Conservation (phyloP, 768 basidiomycete genomes). For the Boletus vermiculosoides region DNA sequence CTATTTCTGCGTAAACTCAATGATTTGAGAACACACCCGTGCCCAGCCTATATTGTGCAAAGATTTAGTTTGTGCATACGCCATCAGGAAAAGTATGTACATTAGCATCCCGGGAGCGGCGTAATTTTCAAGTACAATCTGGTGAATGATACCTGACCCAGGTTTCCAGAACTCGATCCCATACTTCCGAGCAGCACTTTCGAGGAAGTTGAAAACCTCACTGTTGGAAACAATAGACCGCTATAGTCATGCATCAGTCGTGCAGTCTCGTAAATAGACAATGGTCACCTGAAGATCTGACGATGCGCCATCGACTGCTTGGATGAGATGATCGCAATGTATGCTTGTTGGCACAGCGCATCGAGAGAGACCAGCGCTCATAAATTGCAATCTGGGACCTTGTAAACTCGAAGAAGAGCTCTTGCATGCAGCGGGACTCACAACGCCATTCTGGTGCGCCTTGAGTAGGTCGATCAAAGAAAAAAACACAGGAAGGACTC, state of each 20-base stretch:
- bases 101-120: conserved; percentile 94
- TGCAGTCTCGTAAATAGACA: not conserved
- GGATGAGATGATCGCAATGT: conserved; percentile 98
- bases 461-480: conserved; percentile 11
- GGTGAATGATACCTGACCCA: conserved; percentile 90
- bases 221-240: conserved; percentile 84
- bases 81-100: conserved; percentile 40
- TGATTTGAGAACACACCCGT: conserved; percentile 52
- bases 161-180: conserved; percentile 99
- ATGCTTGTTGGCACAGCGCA: conserved; percentile 90
- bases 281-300: conserved; percentile 71
- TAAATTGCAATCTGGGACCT: conserved; percentile 80
- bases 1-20: not conserved
- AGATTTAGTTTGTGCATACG: conserved; percentile 1
- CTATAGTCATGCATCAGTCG: conserved; percentile 36
- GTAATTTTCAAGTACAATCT: conserved; percentile 97
- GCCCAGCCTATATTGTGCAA: conserved; percentile 58
- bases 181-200: conserved; percentile 87
- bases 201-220: conserved; percentile 97
- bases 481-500: conserved; percentile 33
- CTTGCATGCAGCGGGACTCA: conserved; percentile 36
- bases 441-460: conserved; percentile 72
- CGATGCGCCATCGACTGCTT: conserved; percentile 86
- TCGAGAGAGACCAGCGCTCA: conserved; percentile 86
- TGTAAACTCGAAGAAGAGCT: conserved; percentile 6